Conservation (phyloP, 495 filamentous ascomycete genomes). For the Podospora appendiculata region DNA sequence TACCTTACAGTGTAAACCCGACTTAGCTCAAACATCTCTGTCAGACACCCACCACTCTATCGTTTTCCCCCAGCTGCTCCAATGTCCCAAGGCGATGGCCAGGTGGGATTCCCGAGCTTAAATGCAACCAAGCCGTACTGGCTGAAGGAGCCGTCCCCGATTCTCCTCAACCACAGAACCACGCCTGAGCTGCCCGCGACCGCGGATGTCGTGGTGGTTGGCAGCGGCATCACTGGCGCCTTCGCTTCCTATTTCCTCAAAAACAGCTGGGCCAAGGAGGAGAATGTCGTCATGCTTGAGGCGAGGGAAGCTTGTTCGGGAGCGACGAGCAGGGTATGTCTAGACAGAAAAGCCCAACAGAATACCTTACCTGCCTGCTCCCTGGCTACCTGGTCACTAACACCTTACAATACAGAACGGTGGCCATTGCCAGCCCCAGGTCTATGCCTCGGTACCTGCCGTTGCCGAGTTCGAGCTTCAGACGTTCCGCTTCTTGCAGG, state of each 20-base stretch:
- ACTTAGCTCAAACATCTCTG: too few species aligned
- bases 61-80: too few species aligned
- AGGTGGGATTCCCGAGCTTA: slow-evolving; percentile 39
- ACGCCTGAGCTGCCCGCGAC: slow-evolving; percentile 52
- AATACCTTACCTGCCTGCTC: too few species aligned
- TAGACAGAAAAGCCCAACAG: not conserved
- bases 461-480: slow-evolving; percentile 57
- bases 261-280: slow-evolving; percentile 12
- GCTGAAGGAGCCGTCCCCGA: slow-evolving; percentile 51
- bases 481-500: slow-evolving; percentile 46
- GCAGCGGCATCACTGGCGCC: slow-evolving; percentile 64
- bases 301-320: slow-evolving; percentile 73
- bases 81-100: too few species aligned
- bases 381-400: not conserved
- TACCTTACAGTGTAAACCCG: too few species aligned
- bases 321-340: slow-evolving; percentile 62
- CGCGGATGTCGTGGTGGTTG: slow-evolving; percentile 62
- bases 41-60: too few species aligned
- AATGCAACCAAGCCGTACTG: slow-evolving; percentile 66
- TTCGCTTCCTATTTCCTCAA: slow-evolving; percentile 56
- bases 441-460: slow-evolving; percentile 43
- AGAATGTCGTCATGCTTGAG: slow-evolving; percentile 64
- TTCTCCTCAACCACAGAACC: slow-evolving; percentile 51
- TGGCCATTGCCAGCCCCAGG: slow-evolving; percentile 62
- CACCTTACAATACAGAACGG: slow-evolving; percentile 42